Conservation (phyloP, 768 basidiomycete species). For the Phylloporus sp. region DNA sequence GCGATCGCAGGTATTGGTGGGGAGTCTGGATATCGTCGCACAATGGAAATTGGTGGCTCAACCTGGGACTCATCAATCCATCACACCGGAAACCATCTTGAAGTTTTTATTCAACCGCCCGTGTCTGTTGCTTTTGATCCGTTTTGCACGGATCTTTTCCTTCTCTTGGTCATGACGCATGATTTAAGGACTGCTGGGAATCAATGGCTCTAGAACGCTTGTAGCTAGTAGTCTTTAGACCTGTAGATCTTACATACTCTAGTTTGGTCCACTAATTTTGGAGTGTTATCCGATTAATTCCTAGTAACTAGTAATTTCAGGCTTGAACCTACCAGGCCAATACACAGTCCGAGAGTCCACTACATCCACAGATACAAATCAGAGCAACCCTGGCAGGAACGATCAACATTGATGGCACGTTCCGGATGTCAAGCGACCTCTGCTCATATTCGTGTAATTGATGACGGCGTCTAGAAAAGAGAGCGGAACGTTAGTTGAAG, state of each 20-base stretch:
- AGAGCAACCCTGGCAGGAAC: too few species aligned
- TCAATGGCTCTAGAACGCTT: conserved; percentile 4
- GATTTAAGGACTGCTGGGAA: neutral
- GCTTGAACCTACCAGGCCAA: too few species aligned
- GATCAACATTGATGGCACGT: neutral
- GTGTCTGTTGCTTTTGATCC: neutral
- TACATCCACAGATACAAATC: too few species aligned
- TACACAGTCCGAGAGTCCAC: too few species aligned
- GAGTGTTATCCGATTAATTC: neutral
- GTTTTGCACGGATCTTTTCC: neutral
- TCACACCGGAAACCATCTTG: conserved; percentile 7
- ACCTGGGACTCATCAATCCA: conserved; percentile 39
- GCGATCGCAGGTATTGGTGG: conserved; percentile 42
- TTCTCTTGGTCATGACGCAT: neutral
- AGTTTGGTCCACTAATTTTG: neutral
- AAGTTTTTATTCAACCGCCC: neutral
- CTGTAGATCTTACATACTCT: neutral
- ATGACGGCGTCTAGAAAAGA: conserved; percentile 16
- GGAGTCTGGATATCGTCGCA: conserved; percentile 33
- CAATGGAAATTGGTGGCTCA: conserved; percentile 42
- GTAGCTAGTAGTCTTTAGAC: conserved; percentile 13
- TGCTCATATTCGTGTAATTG: conserved; percentile 15
- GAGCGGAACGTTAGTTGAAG: conserved; percentile 6
- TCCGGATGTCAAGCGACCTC: neutral
- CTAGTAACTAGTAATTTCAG: too few species aligned